Evolutionary conservation across 108 stramenopile genomes (phyloP).

Genomic region (Skeletonema marinoi): DNA sequence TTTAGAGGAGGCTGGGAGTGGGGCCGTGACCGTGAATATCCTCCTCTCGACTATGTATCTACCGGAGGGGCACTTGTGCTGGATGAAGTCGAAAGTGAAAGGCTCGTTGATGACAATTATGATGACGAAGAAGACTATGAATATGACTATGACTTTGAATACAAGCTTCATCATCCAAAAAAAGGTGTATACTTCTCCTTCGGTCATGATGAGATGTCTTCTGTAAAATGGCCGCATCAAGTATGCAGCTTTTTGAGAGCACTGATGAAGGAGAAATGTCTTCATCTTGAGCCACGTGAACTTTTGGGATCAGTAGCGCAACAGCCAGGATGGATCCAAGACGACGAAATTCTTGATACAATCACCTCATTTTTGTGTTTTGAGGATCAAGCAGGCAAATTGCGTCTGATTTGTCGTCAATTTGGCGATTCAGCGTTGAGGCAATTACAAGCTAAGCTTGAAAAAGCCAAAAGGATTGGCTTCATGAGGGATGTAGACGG

Average conservation of each 20-base stretch:
- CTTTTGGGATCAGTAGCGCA: not conserved
- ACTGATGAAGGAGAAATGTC: constrained; percentile 3
- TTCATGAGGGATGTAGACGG: not conserved
- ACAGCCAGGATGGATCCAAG: not conserved
- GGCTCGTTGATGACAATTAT: not conserved
- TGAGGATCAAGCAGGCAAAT: not conserved
- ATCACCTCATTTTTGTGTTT: not conserved
- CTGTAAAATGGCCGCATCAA: not conserved
- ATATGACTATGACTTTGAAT: not conserved
- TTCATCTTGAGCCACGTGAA: not conserved
- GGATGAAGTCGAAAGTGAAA: not conserved
- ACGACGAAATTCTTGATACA: not conserved
- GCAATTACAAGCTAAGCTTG: not conserved
- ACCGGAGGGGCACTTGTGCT: not conserved
- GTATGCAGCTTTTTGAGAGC: not conserved
- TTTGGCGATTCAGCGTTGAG: not conserved
- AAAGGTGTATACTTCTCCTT: not conserved
- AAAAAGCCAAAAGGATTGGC: not conserved
- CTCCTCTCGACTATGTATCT: not conserved
- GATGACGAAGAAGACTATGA: not conserved
- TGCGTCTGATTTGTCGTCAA: not conserved
- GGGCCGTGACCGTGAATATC: too few relatives aligned
- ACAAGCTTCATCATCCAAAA: not conserved
- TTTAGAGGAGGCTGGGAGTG: too few relatives aligned
- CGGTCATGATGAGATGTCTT: not conserved